Conservation (phyloP, 1,284 basidiomycete species). For the Rhodotorula glutinis region DNA sequence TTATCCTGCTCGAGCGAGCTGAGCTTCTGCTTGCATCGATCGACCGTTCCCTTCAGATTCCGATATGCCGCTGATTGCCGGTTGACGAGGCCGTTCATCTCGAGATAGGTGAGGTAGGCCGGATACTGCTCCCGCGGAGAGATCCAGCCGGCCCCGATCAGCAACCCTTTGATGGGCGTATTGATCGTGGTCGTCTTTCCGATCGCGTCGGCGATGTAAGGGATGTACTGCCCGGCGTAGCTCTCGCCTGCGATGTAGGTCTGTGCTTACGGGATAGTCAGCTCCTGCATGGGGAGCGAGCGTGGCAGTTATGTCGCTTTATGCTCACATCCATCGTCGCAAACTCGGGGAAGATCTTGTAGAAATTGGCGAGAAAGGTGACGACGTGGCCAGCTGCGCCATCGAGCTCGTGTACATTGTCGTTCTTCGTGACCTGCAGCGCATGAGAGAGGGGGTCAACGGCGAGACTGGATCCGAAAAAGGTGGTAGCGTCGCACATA, state of each 20-base stretch:
- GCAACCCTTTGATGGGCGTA: slow-evolving; percentile 65
- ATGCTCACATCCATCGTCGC: slow-evolving; percentile 69
- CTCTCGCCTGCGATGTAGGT: slow-evolving; percentile 91
- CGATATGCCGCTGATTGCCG: slow-evolving; percentile 67
- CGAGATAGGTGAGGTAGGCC: slow-evolving; percentile 57
- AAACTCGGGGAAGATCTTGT: slow-evolving; percentile 87
- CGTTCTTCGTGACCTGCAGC: slow-evolving; percentile 68
- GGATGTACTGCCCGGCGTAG: slow-evolving; percentile 97
- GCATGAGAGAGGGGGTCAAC: not conserved
- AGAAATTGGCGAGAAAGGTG: slow-evolving; percentile 82
- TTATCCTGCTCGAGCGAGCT: slow-evolving; percentile 52
- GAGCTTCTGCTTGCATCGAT: slow-evolving; percentile 59
- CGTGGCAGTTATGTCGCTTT: not conserved
- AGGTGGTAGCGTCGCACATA: slow-evolving; percentile 55
- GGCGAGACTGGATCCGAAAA: not conserved
- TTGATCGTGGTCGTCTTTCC: slow-evolving; percentile 39
- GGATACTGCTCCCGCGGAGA: slow-evolving; percentile 85
- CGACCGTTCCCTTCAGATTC: slow-evolving; percentile 59
- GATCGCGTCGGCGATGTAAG: slow-evolving; percentile 70
- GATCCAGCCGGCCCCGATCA: slow-evolving; percentile 98
- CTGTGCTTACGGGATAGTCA: slow-evolving; percentile 50
- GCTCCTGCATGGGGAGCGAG: too few species aligned
- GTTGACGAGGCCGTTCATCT: slow-evolving; percentile 72
- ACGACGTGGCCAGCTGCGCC: slow-evolving; percentile 75
- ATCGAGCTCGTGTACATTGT: slow-evolving; percentile 73